Evolutionary conservation across 2,329 filamentous ascomycete genomes (phyloP), one percentile per base, ranked within the genome.

Genomic region (Talaromyces islandicus): DNA sequence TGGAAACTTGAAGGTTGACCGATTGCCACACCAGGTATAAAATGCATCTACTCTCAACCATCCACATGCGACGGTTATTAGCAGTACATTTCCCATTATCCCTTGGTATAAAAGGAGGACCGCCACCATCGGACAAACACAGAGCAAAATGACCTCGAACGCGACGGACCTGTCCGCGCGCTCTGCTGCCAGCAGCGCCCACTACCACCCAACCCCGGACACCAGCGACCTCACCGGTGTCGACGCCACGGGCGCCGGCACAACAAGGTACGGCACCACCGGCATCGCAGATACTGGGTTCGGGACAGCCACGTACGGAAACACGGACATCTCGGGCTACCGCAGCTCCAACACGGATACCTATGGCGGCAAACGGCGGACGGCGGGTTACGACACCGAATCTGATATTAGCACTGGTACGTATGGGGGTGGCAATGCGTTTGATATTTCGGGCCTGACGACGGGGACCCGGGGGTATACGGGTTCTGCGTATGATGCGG

Each of bases 271-370:
- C 21, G 55, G 43, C 41, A 57, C 43, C 7, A 57, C 55, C 1
- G n/a, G 27, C 19, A 14, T 38, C 10, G 55, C 55, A 9, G 55
- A 57, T 25, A 57, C 55, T 2, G 55, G 55, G 11, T 51, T 32
- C 17, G 55, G 55, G 4, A 51, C 55, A 10, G 55, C 55, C 25
- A 57, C 55, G 9, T 57, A 57, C 43, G 55, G 55, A 24, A 57
- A 57, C 25, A 51, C 43, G 9, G 55, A 57, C 17, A 51, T 51
- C 11, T 57, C 55, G 24, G 41, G 55, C 27, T 57, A 57, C 29
- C 55, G 55, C 10, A 51, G 55, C 55, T 35, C 55, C 4, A 57
- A 50, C 55, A 38, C 43, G 2, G 55, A 57, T 25, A 50, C 55
- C n/a, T 57, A 57, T n/a, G 43, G 55, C 43, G 55, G 55, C 1